phyloP scores from a whole-genome alignment of 495 filamentous ascomycete genomes.

The Neurospora africana region DNA sequence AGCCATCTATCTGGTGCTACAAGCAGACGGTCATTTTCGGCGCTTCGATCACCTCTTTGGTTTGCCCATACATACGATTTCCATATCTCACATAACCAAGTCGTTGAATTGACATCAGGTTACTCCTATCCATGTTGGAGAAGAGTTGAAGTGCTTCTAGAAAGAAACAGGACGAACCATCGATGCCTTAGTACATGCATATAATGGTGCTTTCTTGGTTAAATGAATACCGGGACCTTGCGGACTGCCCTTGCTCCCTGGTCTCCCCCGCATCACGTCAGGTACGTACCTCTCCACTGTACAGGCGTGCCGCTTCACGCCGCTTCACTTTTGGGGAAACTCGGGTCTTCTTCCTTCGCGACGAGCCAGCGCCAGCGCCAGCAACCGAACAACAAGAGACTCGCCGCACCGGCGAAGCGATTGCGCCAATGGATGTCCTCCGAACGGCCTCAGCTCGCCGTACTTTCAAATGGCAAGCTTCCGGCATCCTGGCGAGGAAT shows the following conservation, averaged over 20 bases:
- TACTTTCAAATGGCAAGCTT: slow-evolving; percentile 1
- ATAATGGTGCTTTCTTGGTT: not conserved
- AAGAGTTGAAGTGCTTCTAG: not conserved
- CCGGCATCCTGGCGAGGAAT: not conserved
- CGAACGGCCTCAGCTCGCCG: slow-evolving; percentile 3
- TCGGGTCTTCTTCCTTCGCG: not conserved
- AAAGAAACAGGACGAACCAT: not conserved
- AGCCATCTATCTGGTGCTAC: not conserved
- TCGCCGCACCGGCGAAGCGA: not conserved
- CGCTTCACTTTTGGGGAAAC: not conserved
- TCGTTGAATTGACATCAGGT: not conserved
- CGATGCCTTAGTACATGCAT: not conserved
- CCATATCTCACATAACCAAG: not conserved
- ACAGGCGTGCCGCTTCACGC: not conserved
- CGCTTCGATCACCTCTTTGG: not conserved
- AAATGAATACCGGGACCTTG: not conserved
- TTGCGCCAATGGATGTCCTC: slow-evolving; percentile 1
- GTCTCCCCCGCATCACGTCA: not conserved
- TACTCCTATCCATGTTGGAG: not conserved
- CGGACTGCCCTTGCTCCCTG: not conserved
- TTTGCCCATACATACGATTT: not conserved
- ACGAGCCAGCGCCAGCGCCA: not conserved
- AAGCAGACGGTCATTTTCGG: not conserved
- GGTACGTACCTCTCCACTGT: not conserved
- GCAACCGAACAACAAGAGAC: not conserved